phyloP scores from a whole-genome alignment of 345 rosid genomes.

The Camelina neglecta region DNA sequence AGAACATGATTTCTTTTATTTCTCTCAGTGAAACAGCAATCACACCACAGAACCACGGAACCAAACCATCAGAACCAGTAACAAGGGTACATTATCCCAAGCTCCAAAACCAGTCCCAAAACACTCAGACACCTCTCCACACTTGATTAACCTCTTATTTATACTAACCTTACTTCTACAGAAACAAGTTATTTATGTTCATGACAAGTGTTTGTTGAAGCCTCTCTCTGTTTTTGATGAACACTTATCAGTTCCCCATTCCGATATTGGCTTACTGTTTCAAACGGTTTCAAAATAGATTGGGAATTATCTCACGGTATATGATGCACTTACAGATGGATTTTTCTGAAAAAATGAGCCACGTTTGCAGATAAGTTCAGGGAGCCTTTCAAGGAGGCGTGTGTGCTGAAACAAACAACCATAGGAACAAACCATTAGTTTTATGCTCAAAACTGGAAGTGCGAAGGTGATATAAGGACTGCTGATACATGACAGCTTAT shows the following conservation, averaged over 20 bases:
- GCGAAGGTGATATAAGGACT: conserved; percentile 5
- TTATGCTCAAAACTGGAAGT: conserved; percentile 23
- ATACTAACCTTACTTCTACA: conserved; percentile 24
- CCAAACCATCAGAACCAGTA: conserved; percentile 21
- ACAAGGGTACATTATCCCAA: conserved; percentile 19
- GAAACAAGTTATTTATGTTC: conserved; percentile 25
- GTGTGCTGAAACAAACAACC: conserved; percentile 62
- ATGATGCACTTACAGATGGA: conserved; percentile 65
- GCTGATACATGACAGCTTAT: conserved; percentile 18
- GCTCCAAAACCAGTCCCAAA: conserved; percentile 20
- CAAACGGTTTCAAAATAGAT: conserved; percentile 11
- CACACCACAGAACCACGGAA: conserved; percentile 6
- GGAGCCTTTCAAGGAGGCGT: conserved; percentile 82
- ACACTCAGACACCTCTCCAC: conserved; percentile 17
- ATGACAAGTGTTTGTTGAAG: conserved; percentile 22
- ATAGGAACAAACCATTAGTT: conserved; percentile 31
- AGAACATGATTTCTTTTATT: conserved; percentile 7
- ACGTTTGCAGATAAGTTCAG: conserved; percentile 72
- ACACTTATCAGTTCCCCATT: conserved; percentile 15
- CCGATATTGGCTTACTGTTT: conserved; percentile 22
- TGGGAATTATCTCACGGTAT: neutral
- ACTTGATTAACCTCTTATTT: conserved; percentile 10
- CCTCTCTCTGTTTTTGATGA: conserved; percentile 18
- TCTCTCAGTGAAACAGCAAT: conserved; percentile 23
- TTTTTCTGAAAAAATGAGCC: conserved; percentile 72